Evolutionary conservation across 768 basidiomycete species (phyloP), one percentile per base, ranked within the genome.

Genomic region (Phylloporus sp.): DNA sequence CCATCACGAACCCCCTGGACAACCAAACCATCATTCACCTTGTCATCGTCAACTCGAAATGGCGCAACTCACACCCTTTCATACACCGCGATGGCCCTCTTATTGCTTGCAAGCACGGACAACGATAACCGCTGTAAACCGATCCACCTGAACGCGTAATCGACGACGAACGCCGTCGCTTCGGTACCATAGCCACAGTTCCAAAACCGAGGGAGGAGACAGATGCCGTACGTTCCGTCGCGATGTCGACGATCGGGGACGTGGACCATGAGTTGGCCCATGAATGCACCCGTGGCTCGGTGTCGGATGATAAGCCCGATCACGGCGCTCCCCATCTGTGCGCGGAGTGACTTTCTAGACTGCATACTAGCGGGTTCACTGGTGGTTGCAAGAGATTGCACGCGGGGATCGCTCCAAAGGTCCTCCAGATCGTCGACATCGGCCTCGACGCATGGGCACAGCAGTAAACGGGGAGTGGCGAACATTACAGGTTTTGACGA

Each of bases 141-240:
- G 43, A 78, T 56, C 60, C 67, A 67, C 36, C 66, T 50, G 27
- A 79, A 79, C 22, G 66, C 65, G 49, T 76, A 64, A 27, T 76
- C 72, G 12, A 75, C 57, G 29, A 77, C 59, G 54, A 74, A 78
- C 28, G 57, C 58, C 44, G 71, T 70, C 41, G 68, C 68, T 45
- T 78, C 75, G 28, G 63, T 70, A 4, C 76, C 76, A 47, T 71
- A 77, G 1, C 76, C 76, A 16, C 66, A 63, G 12, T 64, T 59
- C 72, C 76, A 75, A 46, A 69, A 71, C 47, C 60, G 32, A 3
- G 60, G 59, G 10, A 40, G 44, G 15, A 74, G 56, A 36, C 65
- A 67, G 43, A 74, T 65, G 2, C 67, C 64, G 28, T 71, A 64
- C 26, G 56, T 53, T 45, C 70, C 70, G 48, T 71, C 63, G 53